These are phyloP conservation scores for Geotrichum bryndzae DNA, from an alignment of 1,139 yeast species.

Conservation along the genomic window DNA sequence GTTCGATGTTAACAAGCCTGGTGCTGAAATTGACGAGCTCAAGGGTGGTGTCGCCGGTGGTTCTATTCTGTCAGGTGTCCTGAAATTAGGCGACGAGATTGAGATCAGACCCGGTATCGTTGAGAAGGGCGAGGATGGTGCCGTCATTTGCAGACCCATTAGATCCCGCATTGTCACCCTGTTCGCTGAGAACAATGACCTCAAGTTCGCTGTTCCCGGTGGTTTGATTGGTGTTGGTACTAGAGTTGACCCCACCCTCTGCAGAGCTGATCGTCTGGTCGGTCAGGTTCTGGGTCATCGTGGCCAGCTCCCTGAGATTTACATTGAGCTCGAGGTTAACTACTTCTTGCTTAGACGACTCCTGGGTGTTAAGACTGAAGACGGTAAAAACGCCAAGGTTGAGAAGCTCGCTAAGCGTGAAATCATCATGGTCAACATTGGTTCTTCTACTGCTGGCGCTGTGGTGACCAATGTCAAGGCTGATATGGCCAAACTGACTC, in stretches of 20 bases:
- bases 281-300: constrained; percentile 99
- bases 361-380: constrained; percentile 97
- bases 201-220: constrained; percentile 99
- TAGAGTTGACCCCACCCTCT: constrained; percentile 94
- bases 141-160: constrained; percentile 92
- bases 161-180: constrained; percentile 89
- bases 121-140: constrained; percentile 74
- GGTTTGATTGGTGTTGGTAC: constrained; percentile 99
- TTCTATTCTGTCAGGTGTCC: constrained; percentile 92
- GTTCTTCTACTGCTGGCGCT: constrained; percentile 99
- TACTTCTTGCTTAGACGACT: constrained; percentile 94
- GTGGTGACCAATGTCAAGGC: constrained; percentile 97
- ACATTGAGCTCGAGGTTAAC: constrained; percentile 95
- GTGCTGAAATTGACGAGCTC: constrained; percentile 93
- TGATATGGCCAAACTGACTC: constrained; percentile 96
- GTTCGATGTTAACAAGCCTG: constrained; percentile 98
- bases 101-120: constrained; percentile 99
- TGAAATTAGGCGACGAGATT: constrained; percentile 94
- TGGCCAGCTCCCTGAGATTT: constrained; percentile 91
- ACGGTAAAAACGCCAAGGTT: constrained; percentile 94
- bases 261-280: constrained; percentile 98
- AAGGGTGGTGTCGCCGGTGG: constrained; percentile 99
- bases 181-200: constrained; percentile 95
- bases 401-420: constrained; percentile 91
- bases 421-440: constrained; percentile 97